Percentiles rank a stretch among this genome's conserved stretches.
Conservation (phyloP, 2,329 filamentous ascomycete genomes). For the Venturia oleaginea region DNA sequence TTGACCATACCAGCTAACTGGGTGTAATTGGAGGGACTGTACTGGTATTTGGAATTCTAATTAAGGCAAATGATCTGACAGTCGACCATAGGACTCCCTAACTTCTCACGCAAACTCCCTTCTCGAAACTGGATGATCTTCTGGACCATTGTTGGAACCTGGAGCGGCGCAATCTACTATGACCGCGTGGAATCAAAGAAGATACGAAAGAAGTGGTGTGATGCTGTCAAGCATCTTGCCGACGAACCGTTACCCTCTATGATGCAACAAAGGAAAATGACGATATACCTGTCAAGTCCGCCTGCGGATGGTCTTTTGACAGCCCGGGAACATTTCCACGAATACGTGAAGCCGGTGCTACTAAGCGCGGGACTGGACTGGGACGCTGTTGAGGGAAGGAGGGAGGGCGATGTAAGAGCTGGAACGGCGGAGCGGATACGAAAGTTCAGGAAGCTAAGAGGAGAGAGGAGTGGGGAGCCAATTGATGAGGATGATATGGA, state of each 20-base stretch:
- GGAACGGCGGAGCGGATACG: conserved; percentile 81
- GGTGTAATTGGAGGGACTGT: background rate
- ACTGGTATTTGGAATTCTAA: background rate
- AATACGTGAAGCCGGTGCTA: conserved; percentile 89
- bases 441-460: conserved; percentile 50
- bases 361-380: conserved; percentile 87
- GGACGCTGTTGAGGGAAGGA: conserved; percentile 87
- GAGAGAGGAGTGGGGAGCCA: conserved; percentile 38
- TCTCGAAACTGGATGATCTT: conserved; percentile 99
- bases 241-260: conserved; percentile 64
- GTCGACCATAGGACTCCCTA: conserved; percentile 59
- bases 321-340: conserved; percentile 90
- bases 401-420: conserved; percentile 85
- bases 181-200: conserved; percentile 85
- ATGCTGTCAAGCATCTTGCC: conserved; percentile 74
- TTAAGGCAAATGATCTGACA: background rate
- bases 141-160: conserved; percentile 65
- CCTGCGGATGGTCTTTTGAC: conserved; percentile 75
- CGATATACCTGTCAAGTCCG: conserved; percentile 75
- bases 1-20: background rate
- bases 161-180: conserved; percentile 76
- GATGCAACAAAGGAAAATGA: conserved; percentile 72
- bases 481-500: conserved; percentile 47
- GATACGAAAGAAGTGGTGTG: conserved; percentile 77
- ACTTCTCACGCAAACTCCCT: conserved; percentile 72